Conservation (phyloP, 768 basidiomycete genomes). For the Mycena vitilis region DNA sequence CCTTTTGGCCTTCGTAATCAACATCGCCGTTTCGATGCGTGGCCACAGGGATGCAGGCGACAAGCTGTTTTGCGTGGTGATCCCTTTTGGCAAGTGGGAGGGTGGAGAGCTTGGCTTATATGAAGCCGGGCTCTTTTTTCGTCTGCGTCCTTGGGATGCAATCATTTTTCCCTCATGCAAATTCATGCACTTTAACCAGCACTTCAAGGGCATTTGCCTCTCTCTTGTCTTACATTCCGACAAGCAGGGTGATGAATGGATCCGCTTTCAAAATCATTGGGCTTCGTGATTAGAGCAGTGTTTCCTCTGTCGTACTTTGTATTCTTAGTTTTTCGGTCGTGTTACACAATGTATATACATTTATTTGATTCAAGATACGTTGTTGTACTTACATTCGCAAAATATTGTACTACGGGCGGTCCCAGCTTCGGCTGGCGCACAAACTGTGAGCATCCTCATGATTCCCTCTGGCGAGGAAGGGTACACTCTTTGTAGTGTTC, state of each 20-base stretch:
- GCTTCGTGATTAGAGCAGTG: neutral
- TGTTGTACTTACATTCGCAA: no score
- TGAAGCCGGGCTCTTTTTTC: neutral
- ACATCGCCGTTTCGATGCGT: neutral
- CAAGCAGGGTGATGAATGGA: neutral
- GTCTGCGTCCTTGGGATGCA: neutral
- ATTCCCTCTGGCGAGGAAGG: no score
- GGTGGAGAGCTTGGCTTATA: neutral
- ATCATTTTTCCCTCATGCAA: neutral
- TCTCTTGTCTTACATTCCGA: conserved; percentile 1
- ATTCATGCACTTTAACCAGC: neutral
- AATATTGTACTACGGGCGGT: no score
- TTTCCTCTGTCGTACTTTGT: neutral
- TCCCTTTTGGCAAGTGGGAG: neutral
- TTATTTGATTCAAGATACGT: no score
- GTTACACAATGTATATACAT: no score
- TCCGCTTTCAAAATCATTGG: neutral
- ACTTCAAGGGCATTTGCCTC: neutral
- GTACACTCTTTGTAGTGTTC: no score
- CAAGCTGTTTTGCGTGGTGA: neutral
- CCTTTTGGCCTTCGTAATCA: conserved; percentile 6
- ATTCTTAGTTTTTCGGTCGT: neutral
- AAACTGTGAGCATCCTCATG: no score
- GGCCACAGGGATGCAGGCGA: conserved; percentile 5
- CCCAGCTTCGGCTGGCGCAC: no score